Conservation (phyloP, 2,329 filamentous ascomycete genomes). For the Aspergillus persii region DNA sequence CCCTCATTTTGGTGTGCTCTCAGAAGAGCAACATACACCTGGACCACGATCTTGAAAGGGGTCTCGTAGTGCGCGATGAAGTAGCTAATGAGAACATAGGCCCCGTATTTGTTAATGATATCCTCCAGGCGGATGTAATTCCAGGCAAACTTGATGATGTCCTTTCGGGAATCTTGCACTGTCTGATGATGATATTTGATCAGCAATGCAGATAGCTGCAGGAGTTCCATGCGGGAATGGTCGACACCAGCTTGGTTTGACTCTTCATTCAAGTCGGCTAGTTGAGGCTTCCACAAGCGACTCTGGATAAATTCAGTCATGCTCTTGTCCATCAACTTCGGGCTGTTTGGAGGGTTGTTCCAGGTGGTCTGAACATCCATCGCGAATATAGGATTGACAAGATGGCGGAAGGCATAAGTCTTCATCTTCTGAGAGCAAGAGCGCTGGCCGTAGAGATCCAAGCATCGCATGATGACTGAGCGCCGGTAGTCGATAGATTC, state of each 20-base stretch:
- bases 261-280: conserved; percentile 79
- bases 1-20: conserved; percentile 95
- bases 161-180: conserved; percentile 88
- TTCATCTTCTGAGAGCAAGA: conserved; percentile 84
- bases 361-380: conserved; percentile 92
- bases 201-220: conserved; percentile 90
- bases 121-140: conserved; percentile 98
- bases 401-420: conserved; percentile 83
- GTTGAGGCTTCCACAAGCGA: conserved; percentile 89
- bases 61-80: conserved; percentile 98
- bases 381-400: conserved; percentile 93
- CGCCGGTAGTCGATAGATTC: conserved; percentile 85
- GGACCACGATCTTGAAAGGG: conserved; percentile 89
- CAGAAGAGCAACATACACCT: conserved; percentile 88
- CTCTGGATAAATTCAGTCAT: conserved; percentile 88
- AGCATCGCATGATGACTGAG: conserved; percentile 74
- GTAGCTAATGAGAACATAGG: conserved; percentile 94
- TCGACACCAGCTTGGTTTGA: conserved; percentile 82
- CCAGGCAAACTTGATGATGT: conserved; percentile 99
- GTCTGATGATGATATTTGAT: conserved; percentile 91
- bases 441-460: conserved; percentile 81
- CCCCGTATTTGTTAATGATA: conserved; percentile 97
- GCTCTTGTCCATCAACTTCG: conserved; percentile 76
- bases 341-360: conserved; percentile 57
- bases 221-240: conserved; percentile 90